These are phyloP conservation scores for Nicotiana paniculata DNA, from an alignment of 257 asterid species.

Conservation along the genomic window DNA sequence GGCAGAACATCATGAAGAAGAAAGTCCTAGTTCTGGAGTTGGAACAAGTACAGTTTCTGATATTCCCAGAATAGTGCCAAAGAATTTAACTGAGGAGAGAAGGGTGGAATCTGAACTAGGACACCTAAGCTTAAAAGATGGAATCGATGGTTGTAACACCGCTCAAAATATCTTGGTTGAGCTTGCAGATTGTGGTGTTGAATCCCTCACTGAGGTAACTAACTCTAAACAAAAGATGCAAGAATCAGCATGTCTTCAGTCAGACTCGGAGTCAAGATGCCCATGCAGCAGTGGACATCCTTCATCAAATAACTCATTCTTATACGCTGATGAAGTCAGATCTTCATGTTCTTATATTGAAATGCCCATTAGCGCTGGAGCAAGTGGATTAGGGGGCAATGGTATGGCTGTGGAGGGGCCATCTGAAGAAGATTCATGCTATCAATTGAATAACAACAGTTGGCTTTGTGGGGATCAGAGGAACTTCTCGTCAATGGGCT, in stretches of 20 bases:
- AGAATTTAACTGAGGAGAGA: slow-evolving; percentile 36
- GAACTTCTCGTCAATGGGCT: slow-evolving; percentile 46
- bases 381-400: slow-evolving; percentile 41
- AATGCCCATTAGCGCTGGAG: slow-evolving; percentile 37
- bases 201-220: slow-evolving; percentile 40
- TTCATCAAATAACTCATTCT: slow-evolving; percentile 38
- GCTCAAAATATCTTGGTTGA: slow-evolving; percentile 60
- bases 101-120: slow-evolving; percentile 44
- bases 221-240: slow-evolving; percentile 31
- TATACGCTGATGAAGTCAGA: slow-evolving; percentile 37
- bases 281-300: slow-evolving; percentile 35
- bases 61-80: slow-evolving; percentile 35
- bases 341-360: slow-evolving; percentile 57
- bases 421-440: slow-evolving; percentile 82
- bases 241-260: slow-evolving; percentile 29
- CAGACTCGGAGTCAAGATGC: slow-evolving; percentile 44
- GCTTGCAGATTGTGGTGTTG: slow-evolving; percentile 60
- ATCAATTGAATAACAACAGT: slow-evolving; percentile 55
- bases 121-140: slow-evolving; percentile 37
- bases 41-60: slow-evolving; percentile 28
- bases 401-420: slow-evolving; percentile 78
- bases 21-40: slow-evolving; percentile 38
- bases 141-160: slow-evolving; percentile 38
- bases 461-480: slow-evolving; percentile 77
- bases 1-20: slow-evolving; percentile 44